phyloP scores from a whole-genome alignment of 176 grass and related monocot genomes.

The Typha latifolia region DNA sequence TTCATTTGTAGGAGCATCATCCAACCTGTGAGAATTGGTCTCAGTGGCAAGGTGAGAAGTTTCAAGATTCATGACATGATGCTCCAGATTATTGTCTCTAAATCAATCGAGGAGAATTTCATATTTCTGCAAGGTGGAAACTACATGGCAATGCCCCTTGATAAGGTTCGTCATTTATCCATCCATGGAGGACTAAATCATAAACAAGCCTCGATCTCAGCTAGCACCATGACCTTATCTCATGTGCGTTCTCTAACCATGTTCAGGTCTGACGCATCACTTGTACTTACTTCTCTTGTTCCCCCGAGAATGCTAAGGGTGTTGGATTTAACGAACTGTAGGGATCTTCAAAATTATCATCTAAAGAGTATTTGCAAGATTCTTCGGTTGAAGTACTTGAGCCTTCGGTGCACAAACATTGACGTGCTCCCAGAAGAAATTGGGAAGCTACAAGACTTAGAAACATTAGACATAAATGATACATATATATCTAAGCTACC shows the following conservation, averaged over 20 bases:
- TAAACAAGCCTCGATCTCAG: no score
- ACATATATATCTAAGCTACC: background rate
- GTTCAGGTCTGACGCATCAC: background rate
- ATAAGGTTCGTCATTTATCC: constrained; percentile 4
- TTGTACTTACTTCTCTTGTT: background rate
- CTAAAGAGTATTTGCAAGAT: constrained; percentile 14
- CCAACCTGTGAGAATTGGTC: constrained; percentile 3
- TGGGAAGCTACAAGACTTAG: background rate
- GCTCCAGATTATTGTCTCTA: constrained; percentile 14
- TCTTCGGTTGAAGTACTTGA: constrained; percentile 19
- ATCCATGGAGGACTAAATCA: constrained; percentile 12
- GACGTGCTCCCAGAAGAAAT: background rate
- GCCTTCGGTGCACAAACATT: background rate
- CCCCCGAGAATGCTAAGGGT: constrained; percentile 4
- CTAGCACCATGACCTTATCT: background rate
- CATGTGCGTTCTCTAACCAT: constrained; percentile 21
- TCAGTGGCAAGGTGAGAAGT: constrained; percentile 22
- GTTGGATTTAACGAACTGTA: constrained; percentile 24
- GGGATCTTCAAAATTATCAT: background rate
- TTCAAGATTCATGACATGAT: constrained; percentile 31
- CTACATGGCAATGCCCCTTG: constrained; percentile 9
- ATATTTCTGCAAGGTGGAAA: constrained; percentile 14
- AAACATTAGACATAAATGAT: constrained; percentile 28
- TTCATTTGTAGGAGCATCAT: constrained; percentile 17
- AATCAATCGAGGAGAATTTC: constrained; percentile 26